Base-by-base conservation (phyloP, 2,329 filamentous ascomycete species). In the Claviceps arundinis region DNA sequence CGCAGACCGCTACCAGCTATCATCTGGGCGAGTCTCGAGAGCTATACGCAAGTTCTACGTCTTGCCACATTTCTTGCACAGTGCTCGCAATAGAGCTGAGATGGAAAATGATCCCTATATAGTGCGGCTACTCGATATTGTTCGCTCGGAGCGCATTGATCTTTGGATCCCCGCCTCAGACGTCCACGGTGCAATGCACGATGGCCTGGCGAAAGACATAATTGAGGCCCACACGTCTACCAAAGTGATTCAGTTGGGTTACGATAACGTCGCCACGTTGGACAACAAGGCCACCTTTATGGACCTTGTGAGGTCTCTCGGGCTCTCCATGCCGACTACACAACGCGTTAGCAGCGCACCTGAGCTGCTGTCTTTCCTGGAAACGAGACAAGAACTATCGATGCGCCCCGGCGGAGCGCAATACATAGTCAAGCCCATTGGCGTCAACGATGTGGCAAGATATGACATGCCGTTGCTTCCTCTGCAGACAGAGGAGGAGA, bases 101-200 rank as follows among this genome's bases (percentile, higher is more conserved):
- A 37, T 43, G 26, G 24, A 37, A 26, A 54, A 69, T 5, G 68
- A 72, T 17, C 65, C 65, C 1, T 88, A 89, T 59, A 71, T 78
- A 14, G 65, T 73, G 14, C 68, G 70, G 0, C 64, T 89, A 3
- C 62, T 85, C 1, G 66, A 77, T 8, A 73, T 89, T 26, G 72
- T 88, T 42, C 62, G 71, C 5, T 63, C 67, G 0, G 83, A 89
- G 56, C 70, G 73, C 0, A 74, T 87, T 4, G 77, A 87, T 52
- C 65, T 89, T 3, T 90, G 85, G 85, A 78, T 89, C 3, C 82
- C 80, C 19, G 87, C 84, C 59, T 87, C 84, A 0, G 82, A 80
- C n/a, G 80, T 85, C 8, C 73, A 76, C 1, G 79, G 77, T 0
- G 81, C 81, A 0, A 65, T 84, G 13, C 80, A 85, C 59, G 85